These are phyloP conservation scores for Amaranthus cruentus DNA, from an alignment of 148 eudicot genomes.

Conservation along the genomic window DNA sequence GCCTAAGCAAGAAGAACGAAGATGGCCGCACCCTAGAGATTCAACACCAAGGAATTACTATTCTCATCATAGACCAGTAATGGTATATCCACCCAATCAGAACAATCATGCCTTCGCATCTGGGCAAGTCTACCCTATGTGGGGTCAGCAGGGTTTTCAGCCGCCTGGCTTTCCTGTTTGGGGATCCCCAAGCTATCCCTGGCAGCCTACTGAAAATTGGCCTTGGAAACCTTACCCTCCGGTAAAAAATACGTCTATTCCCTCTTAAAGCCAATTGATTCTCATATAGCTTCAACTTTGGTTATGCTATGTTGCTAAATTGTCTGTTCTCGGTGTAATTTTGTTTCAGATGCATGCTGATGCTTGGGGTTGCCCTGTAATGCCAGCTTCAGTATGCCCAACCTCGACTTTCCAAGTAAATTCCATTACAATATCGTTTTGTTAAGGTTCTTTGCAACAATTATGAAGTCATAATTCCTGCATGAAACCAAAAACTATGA, in stretches of 20 bases:
- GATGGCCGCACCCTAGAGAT: slow-evolving; percentile 60
- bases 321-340: neutral
- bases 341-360: slow-evolving; percentile 65
- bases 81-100: slow-evolving; percentile 62
- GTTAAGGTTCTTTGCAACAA: neutral
- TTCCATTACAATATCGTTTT: neutral
- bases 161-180: slow-evolving; percentile 48
- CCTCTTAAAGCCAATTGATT: neutral
- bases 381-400: slow-evolving; percentile 39
- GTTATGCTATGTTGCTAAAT: neutral
- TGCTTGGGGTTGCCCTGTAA: slow-evolving; percentile 82
- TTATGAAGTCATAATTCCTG: neutral
- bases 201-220: slow-evolving; percentile 24
- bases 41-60: slow-evolving; percentile 45
- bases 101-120: slow-evolving; percentile 33
- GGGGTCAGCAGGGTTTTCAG: slow-evolving; percentile 52
- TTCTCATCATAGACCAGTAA: slow-evolving; percentile 43
- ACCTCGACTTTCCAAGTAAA: slow-evolving; percentile 42
- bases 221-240: slow-evolving; percentile 33
- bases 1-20: slow-evolving; percentile 60
- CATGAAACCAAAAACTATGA: neutral
- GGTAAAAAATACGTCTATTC: slow-evolving; percentile 28
- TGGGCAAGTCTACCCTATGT: slow-evolving; percentile 49
- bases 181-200: slow-evolving; percentile 54
- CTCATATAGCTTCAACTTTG: neutral